A percentile compares a stretch with the other conserved stretches of the same genome.
Evolutionary conservation across 805 yeast species (phyloP).

Genomic region (Starmerella sp.): DNA sequence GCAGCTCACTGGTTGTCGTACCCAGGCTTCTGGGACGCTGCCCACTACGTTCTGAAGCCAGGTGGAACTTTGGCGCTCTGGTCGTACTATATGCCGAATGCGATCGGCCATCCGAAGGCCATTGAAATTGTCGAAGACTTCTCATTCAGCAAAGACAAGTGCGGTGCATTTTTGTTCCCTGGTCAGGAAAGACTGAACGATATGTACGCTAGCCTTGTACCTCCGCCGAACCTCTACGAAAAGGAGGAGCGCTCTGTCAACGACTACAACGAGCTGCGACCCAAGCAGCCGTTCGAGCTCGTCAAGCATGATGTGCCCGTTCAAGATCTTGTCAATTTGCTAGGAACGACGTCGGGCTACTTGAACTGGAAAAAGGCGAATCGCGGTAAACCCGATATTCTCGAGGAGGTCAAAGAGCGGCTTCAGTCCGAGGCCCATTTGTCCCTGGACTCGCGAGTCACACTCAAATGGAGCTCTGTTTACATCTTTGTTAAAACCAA

Average conservation of each 20-base stretch:
- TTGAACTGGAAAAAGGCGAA: constrained; percentile 47
- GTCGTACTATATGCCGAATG: constrained; percentile 67
- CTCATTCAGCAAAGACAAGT: constrained; percentile 36
- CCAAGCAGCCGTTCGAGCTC: constrained; percentile 19
- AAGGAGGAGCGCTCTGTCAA: constrained; percentile 30
- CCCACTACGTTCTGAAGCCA: constrained; percentile 40
- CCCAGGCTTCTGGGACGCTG: constrained; percentile 40
- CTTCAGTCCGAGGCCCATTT: constrained; percentile 38
- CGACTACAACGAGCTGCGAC: constrained; percentile 22
- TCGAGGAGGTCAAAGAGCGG: constrained; percentile 38
- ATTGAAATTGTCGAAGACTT: constrained; percentile 43
- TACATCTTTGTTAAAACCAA: constrained; percentile 10
- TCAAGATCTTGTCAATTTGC: constrained; percentile 40
- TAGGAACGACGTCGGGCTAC: constrained; percentile 59
- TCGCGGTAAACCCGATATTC: constrained; percentile 35
- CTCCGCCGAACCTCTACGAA: constrained; percentile 36
- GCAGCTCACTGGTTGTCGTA: constrained; percentile 77
- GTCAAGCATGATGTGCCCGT: constrained; percentile 29
- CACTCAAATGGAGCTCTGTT: constrained; percentile 41
- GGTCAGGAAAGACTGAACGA: constrained; percentile 51
- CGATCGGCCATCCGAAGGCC: constrained; percentile 41
- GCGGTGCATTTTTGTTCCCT: constrained; percentile 70
- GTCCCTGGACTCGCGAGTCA: constrained; percentile 36
- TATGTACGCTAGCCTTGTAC: constrained; percentile 35
- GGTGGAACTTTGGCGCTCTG: constrained; percentile 65